Percentiles rank a stretch among this genome's conserved stretches.
These are phyloP conservation scores for Ceratocystis lukuohia DNA, from an alignment of 2,329 filamentous ascomycete genomes.

Conservation along the genomic window DNA sequence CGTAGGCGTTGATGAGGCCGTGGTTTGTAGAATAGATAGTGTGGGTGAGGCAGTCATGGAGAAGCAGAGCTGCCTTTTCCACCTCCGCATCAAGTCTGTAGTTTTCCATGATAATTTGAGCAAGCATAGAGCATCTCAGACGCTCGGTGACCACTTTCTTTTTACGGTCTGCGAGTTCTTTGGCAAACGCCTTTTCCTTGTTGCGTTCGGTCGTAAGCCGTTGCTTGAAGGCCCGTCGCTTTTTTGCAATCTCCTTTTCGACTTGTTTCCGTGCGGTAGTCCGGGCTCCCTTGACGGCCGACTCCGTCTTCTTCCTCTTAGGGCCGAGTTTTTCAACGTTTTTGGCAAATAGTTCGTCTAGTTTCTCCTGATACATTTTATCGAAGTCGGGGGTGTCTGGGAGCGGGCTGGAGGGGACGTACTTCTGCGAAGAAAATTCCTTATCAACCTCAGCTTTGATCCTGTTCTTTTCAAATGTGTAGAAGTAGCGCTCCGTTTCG, in stretches of 20 bases:
- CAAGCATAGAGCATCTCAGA: not conserved
- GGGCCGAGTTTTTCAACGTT: not conserved
- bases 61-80: constrained; percentile 30
- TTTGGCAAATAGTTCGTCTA: not conserved
- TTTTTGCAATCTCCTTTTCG: not conserved
- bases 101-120: constrained; percentile 13
- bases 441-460: constrained; percentile 3
- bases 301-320: not conserved
- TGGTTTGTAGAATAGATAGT: constrained; percentile 29
- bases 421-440: not conserved
- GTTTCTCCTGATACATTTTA: not conserved
- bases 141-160: not conserved
- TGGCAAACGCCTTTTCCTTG: not conserved
- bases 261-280: not conserved
- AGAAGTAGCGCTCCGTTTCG: not conserved
- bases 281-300: not conserved
- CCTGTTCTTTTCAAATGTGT: constrained; percentile 1
- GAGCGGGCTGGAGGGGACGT: not conserved
- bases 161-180: not conserved
- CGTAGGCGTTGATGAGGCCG: not conserved
- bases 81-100: constrained; percentile 25
- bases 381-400: not conserved
- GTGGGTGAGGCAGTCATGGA: not conserved
- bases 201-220: not conserved
- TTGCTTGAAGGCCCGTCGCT: not conserved